Conservation (phyloP, 805 yeast genomes). For the Zygosaccharomyces pseudorouxii region DNA sequence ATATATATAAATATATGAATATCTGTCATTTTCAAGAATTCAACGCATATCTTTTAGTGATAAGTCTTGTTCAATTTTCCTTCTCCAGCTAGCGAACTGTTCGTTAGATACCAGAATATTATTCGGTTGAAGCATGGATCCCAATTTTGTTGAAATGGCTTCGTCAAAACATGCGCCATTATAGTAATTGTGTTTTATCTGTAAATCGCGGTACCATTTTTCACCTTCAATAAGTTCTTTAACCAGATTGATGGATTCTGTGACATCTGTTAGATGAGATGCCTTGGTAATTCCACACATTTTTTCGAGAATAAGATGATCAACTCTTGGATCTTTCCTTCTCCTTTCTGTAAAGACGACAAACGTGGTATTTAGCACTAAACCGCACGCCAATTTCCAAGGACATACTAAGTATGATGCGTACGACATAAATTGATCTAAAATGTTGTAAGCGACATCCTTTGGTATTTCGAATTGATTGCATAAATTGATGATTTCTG, state of each 20-base stretch:
- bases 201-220: conserved; percentile 58
- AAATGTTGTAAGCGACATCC: conserved; percentile 44
- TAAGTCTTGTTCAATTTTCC: conserved; percentile 28
- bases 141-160: conserved; percentile 26
- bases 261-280: conserved; percentile 44
- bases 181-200: conserved; percentile 39
- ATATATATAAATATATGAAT: conserved; percentile 6
- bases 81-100: conserved; percentile 35
- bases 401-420: conserved; percentile 53
- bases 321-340: conserved; percentile 45
- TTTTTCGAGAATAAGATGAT: conserved; percentile 44
- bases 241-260: conserved; percentile 50
- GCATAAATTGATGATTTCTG: conserved; percentile 47
- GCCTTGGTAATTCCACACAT: conserved; percentile 51
- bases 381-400: conserved; percentile 67
- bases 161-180: conserved; percentile 28
- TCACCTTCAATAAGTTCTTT: conserved; percentile 51
- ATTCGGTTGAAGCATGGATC: conserved; percentile 36
- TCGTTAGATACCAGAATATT: conserved; percentile 32
- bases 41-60: conserved; percentile 20
- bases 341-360: conserved; percentile 49
- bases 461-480: conserved; percentile 61
- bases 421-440: conserved; percentile 48
- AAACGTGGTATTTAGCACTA: conserved; percentile 54
- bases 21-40: background rate